Evolutionary conservation across 441 rosid species (phyloP).

Genomic region (Sinapis alba): DNA sequence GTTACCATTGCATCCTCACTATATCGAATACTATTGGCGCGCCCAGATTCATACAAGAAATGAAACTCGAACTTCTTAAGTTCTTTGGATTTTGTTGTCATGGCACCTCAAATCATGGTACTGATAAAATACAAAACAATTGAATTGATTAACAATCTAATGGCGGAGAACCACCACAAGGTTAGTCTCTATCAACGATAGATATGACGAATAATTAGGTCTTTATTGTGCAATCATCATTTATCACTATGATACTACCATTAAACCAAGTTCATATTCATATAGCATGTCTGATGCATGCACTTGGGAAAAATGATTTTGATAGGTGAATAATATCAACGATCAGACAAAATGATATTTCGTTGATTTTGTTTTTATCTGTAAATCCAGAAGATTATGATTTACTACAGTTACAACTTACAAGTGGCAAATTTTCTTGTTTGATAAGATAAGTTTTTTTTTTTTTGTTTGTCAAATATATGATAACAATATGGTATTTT

Average conservation of each 20-base stretch:
- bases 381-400: background rate
- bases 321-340: background rate
- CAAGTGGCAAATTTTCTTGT: conserved; percentile 15
- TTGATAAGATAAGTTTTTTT: conserved; percentile 26
- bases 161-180: background rate
- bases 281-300: background rate
- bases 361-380: background rate
- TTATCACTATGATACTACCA: background rate
- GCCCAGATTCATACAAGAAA: background rate
- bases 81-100: background rate
- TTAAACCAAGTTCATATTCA: background rate
- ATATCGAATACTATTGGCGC: conserved; percentile 15
- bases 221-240: background rate
- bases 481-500: background rate
- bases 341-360: conserved; percentile 9
- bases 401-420: conserved; percentile 2
- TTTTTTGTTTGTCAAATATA: background rate
- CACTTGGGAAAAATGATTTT: background rate
- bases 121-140: background rate
- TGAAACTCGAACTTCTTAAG: background rate
- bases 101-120: background rate
- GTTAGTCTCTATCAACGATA: background rate
- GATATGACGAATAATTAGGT: background rate
- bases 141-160: background rate
- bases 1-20: conserved; percentile 4